Conservation (phyloP, 2,329 filamentous ascomycete species). For the Trichoderma lentiforme region DNA sequence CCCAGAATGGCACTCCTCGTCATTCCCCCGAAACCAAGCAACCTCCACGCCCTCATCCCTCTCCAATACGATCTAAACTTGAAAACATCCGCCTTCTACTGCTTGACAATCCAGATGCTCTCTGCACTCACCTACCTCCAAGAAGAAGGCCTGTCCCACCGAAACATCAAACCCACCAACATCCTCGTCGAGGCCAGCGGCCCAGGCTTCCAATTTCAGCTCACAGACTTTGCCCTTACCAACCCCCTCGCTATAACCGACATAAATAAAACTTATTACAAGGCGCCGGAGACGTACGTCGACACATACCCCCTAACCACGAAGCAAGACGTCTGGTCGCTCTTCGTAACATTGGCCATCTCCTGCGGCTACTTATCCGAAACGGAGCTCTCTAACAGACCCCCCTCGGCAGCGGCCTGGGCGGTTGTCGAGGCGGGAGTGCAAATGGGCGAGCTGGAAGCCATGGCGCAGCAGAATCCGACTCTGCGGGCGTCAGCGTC, state of each 20-base stretch:
- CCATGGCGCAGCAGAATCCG: neutral
- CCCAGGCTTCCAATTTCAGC: neutral
- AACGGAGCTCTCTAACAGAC: neutral
- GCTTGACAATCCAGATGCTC: neutral
- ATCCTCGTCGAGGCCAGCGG: neutral
- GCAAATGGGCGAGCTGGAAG: neutral
- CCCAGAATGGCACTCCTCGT: neutral
- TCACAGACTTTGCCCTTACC: neutral
- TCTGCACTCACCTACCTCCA: slow-evolving; percentile 1
- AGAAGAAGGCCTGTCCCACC: neutral
- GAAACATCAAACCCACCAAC: neutral
- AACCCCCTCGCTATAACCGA: neutral
- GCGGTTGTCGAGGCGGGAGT: neutral
- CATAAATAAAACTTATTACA: neutral
- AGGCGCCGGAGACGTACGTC: neutral
- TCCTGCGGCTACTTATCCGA: neutral
- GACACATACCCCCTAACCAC: neutral
- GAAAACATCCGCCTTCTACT: neutral
- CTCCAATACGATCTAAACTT: neutral
- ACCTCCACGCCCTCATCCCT: neutral
- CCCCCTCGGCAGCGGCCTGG: too few relatives aligned
- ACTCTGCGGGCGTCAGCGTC: neutral
- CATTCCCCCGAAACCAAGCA: neutral
- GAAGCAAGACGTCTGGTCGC: slow-evolving; percentile 4
- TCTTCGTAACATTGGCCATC: neutral